Evolutionary conservation across 148 eudicot species (phyloP).

Genomic region (Mesembryanthemum crystallinum): DNA sequence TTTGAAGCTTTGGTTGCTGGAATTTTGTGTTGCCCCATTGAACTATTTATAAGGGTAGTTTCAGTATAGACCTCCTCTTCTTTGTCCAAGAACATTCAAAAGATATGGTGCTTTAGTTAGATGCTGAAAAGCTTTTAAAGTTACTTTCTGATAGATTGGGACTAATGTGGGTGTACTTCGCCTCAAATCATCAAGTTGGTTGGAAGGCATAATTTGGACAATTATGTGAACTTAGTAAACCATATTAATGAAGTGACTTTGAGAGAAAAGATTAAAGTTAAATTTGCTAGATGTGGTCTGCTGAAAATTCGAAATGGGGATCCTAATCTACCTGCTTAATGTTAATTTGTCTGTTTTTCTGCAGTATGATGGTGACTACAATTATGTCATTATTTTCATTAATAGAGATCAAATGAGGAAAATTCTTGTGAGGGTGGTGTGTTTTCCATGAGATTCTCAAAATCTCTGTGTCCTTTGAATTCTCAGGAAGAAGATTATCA

Average conservation of each 20-base stretch:
- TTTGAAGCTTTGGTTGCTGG: conserved; percentile 35
- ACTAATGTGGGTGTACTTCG: conserved; percentile 21
- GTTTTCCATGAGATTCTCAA: conserved; percentile 39
- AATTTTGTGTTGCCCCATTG: conserved; percentile 18
- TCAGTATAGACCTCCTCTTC: conserved; percentile 22
- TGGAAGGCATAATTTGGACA: conserved; percentile 17
- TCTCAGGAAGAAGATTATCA: conserved; percentile 34
- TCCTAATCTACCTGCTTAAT: conserved; percentile 7
- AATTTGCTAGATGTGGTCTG: not conserved
- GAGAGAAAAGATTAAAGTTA: not conserved
- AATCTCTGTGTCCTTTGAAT: conserved; percentile 24
- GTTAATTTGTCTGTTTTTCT: not conserved
- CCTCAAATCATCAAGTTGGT: conserved; percentile 22
- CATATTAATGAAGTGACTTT: conserved; percentile 15
- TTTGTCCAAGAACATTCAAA: conserved; percentile 39
- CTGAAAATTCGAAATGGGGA: not conserved
- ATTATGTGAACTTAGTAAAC: conserved; percentile 9
- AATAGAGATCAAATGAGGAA: conserved; percentile 13
- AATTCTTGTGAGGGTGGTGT: conserved; percentile 27
- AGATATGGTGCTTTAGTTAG: conserved; percentile 48
- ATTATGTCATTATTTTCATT: conserved; percentile 2
- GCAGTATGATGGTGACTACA: conserved; percentile 17
- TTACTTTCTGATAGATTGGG: conserved; percentile 33
- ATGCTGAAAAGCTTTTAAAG: conserved; percentile 42
- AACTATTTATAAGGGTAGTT: conserved; percentile 56